These are phyloP conservation scores for Draba incana DNA, from an alignment of 345 rosid species.

Conservation along the genomic window DNA sequence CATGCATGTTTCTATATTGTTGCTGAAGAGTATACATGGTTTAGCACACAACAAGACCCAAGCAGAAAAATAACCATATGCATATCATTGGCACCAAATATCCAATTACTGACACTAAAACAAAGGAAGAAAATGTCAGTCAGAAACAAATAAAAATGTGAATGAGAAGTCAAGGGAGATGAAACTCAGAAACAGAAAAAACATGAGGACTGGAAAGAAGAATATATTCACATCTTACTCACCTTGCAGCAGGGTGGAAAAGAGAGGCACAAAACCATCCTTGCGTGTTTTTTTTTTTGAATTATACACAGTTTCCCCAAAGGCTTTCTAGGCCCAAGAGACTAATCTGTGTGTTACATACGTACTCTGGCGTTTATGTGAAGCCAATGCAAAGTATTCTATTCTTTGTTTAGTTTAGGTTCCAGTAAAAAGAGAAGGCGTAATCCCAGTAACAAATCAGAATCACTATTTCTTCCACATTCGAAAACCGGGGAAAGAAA, in stretches of 20 bases:
- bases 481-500: not conserved
- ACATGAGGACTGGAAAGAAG: not conserved
- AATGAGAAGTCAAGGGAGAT: slow-evolving; percentile 13
- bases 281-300: too few species aligned
- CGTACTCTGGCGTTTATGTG: slow-evolving; percentile 53
- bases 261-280: slow-evolving; percentile 86
- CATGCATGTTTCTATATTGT: slow-evolving; percentile 17
- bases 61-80: slow-evolving; percentile 11
- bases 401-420: not conserved
- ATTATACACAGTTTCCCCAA: too few species aligned
- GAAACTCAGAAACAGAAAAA: slow-evolving; percentile 8
- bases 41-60: slow-evolving; percentile 22
- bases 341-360: slow-evolving; percentile 82
- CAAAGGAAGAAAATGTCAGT: slow-evolving; percentile 19
- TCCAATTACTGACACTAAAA: slow-evolving; percentile 11
- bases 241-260: slow-evolving; percentile 69
- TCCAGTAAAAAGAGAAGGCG: not conserved
- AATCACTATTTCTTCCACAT: not conserved
- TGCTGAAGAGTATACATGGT: slow-evolving; percentile 10
- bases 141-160: slow-evolving; percentile 12
- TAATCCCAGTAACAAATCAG: slow-evolving; percentile 11
- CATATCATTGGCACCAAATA: slow-evolving; percentile 1
- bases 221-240: slow-evolving; percentile 32
- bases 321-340: too few species aligned
- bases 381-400: slow-evolving; percentile 18